A percentile compares a stretch with the other conserved stretches of the same genome.
Conservation (phyloP, 352 stramenopile genomes). For the Globisporangium radiosum region DNA sequence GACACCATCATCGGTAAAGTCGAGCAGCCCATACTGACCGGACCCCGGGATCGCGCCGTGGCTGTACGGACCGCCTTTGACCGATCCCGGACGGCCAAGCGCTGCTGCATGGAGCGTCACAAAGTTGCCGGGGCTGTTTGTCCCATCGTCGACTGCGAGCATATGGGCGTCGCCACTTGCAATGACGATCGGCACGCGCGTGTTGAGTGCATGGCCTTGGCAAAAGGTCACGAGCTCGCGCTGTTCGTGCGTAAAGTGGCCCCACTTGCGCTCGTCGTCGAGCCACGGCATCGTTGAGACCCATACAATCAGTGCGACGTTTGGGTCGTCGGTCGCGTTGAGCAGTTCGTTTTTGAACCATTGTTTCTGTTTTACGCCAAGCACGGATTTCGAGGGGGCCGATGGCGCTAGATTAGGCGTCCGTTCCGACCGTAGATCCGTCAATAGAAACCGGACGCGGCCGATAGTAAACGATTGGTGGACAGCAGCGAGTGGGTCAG, state of each 20-base stretch:
- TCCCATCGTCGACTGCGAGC: conserved; percentile 81
- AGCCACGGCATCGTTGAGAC: conserved; percentile 86
- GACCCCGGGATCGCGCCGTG: conserved; percentile 75
- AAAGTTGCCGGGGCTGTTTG: conserved; percentile 65
- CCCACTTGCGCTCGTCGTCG: conserved; percentile 85
- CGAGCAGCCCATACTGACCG: conserved; percentile 76
- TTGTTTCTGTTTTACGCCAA: conserved; percentile 75
- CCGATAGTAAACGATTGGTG: conserved; percentile 82
- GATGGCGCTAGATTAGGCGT: conserved; percentile 62
- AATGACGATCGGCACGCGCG: conserved; percentile 72
- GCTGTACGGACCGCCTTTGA: conserved; percentile 86
- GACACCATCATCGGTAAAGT: conserved; percentile 66
- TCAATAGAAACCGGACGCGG: conserved; percentile 81
- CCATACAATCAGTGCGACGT: conserved; percentile 74
- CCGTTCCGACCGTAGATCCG: conserved; percentile 67
- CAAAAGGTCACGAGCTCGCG: conserved; percentile 73
- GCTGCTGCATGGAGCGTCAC: conserved; percentile 76
- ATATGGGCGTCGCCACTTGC: conserved; percentile 87
- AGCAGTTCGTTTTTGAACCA: conserved; percentile 85
- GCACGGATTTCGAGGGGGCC: conserved; percentile 73
- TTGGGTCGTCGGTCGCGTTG: conserved; percentile 39
- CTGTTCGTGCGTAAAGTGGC: conserved; percentile 76
- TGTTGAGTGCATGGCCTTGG: conserved; percentile 51
- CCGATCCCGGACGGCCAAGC: conserved; percentile 65
- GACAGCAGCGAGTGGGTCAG: conserved; percentile 26